Percentiles rank a stretch among this genome's conserved stretches.
phyloP scores from a whole-genome alignment of 176 grass and related monocot species.

The Ampelocalamus luodianensis region DNA sequence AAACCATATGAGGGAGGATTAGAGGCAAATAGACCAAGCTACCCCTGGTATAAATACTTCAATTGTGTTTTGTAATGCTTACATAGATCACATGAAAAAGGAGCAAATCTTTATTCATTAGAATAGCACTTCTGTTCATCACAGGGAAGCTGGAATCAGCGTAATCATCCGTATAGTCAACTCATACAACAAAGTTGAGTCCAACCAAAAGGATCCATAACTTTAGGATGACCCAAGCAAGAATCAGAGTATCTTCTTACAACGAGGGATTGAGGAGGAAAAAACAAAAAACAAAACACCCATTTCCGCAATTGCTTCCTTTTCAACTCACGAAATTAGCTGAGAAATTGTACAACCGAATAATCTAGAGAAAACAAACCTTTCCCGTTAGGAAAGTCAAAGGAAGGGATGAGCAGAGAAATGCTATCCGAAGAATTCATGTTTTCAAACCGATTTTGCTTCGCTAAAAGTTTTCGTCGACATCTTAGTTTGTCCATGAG shows the following conservation, averaged over 20 bases:
- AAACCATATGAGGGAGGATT: too few species aligned
- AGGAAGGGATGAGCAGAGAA: conserved; percentile 35
- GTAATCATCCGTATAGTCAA: conserved; percentile 39
- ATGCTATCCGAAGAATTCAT: conserved; percentile 42
- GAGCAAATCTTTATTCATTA: conserved; percentile 54
- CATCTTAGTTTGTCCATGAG: conserved; percentile 74
- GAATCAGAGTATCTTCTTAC: conserved; percentile 53
- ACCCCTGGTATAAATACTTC: too few species aligned
- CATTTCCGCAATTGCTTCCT: conserved; percentile 34
- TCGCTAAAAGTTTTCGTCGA: conserved; percentile 42
- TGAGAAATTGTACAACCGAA: conserved; percentile 50
- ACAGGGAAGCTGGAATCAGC: conserved; percentile 38
- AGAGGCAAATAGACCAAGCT: too few species aligned
- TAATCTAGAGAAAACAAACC: conserved; percentile 45
- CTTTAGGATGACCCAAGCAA: conserved; percentile 47
- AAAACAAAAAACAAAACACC: conserved; percentile 11
- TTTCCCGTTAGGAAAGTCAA: conserved; percentile 40
- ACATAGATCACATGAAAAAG: not conserved
- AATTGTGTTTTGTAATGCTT: too few species aligned
- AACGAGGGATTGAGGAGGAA: conserved; percentile 36
- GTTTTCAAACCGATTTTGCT: conserved; percentile 43
- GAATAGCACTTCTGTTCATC: conserved; percentile 17
- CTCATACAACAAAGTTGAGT: conserved; percentile 46
- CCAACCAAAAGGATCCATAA: conserved; percentile 36
- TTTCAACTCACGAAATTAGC: conserved; percentile 46